Conservation (phyloP, 2,329 filamentous ascomycete genomes). For the Pseudogymnoascus pannorum region DNA sequence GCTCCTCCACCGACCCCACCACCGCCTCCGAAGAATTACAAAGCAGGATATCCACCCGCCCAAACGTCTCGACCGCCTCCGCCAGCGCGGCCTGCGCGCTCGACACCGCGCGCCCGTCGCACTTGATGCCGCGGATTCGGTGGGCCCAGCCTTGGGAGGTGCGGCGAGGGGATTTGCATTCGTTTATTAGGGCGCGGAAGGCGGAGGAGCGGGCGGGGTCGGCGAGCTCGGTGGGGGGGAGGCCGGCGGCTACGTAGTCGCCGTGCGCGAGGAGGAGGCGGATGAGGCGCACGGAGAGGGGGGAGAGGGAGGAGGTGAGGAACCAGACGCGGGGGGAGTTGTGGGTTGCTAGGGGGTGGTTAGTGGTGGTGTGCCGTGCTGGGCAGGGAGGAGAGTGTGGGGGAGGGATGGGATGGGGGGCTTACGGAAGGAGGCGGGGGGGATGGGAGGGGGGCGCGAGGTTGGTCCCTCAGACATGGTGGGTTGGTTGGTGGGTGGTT, state of each 20-base stretch:
- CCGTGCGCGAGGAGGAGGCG: conserved; percentile 80
- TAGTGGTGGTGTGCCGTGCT: background rate
- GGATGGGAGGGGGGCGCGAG: conserved; percentile 14
- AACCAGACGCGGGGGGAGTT: conserved; percentile 86
- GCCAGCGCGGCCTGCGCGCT: conserved; percentile 68
- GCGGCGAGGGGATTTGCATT: conserved; percentile 55
- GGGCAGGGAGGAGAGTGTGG: background rate
- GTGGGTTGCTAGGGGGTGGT: conserved; percentile 41
- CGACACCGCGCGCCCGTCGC: conserved; percentile 53
- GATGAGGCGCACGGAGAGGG: conserved; percentile 75
- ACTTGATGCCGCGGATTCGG: conserved; percentile 59
- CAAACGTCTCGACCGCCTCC: conserved; percentile 77
- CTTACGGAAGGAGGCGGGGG: conserved; percentile 26
- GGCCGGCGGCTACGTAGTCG: conserved; percentile 79
- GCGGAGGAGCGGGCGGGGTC: conserved; percentile 68
- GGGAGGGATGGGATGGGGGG: background rate
- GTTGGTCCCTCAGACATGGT: background rate
- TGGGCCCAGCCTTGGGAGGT: conserved; percentile 74
- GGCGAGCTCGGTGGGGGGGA: conserved; percentile 72
- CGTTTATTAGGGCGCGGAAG: conserved; percentile 71
- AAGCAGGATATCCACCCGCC: conserved; percentile 79
- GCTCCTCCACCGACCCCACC: conserved; percentile 84
- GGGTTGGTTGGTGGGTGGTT: background rate
- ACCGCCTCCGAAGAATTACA: conserved; percentile 87
- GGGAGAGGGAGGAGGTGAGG: conserved; percentile 77